Evolutionary conservation across 441 rosid species (phyloP).

Genomic region (Rhodomyrtus psidioides): DNA sequence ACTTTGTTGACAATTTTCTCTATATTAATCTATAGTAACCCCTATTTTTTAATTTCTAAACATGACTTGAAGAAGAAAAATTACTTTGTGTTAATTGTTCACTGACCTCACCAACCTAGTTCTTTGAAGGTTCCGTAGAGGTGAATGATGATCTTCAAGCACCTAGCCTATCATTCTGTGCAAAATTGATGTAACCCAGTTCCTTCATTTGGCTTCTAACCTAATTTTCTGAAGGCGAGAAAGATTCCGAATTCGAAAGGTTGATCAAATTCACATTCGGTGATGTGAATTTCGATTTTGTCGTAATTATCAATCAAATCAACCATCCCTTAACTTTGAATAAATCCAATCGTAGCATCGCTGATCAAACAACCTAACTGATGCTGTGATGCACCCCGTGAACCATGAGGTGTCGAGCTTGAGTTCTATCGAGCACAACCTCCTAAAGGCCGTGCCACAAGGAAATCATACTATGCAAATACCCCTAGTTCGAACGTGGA

Average conservation of each 20-base stretch:
- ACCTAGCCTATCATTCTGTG: neutral
- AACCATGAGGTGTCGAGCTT: neutral
- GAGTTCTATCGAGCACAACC: neutral
- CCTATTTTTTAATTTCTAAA: neutral
- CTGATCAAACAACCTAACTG: rapidly evolving
- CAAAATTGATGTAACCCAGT: neutral
- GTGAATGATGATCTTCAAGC: neutral
- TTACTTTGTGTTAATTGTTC: neutral
- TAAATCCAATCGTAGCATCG: neutral
- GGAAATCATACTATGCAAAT: neutral
- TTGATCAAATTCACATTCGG: rapidly evolving
- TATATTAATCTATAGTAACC: no score
- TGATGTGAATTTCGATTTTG: neutral
- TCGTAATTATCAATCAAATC: neutral
- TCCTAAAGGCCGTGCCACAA: neutral
- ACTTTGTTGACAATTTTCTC: no score
- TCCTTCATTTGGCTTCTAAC: neutral
- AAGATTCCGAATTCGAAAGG: neutral
- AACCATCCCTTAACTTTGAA: neutral
- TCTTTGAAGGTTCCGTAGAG: neutral
- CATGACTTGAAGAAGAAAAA: neutral
- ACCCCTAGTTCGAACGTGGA: neutral
- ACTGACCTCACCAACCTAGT: neutral
- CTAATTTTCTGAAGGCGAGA: neutral
- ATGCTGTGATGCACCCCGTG: no score